Percentiles rank a stretch among this genome's conserved stretches.
phyloP scores from a whole-genome alignment of 2,329 filamentous ascomycete species.

The Orbilia brochopaga region DNA sequence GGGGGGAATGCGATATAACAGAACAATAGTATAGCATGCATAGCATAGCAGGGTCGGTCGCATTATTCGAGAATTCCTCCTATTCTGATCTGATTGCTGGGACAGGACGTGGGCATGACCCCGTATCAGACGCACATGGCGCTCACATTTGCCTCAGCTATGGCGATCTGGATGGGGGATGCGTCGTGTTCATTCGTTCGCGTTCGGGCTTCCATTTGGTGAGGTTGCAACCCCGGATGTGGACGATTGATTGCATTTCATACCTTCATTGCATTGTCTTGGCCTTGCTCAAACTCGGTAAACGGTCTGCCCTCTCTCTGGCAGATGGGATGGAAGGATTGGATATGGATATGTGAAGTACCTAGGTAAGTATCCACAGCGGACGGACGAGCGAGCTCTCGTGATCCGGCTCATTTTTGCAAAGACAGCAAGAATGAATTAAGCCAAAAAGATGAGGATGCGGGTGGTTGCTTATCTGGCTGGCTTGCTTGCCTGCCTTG shows the following conservation, averaged over 20 bases:
- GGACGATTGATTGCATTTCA: constrained; percentile 5
- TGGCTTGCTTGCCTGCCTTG: neutral
- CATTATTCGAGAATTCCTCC: too few relatives aligned
- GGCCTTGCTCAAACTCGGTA: neutral
- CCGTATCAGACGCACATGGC: neutral
- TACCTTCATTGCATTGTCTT: neutral
- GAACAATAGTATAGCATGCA: too few relatives aligned
- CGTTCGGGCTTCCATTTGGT: neutral
- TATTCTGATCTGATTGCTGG: too few relatives aligned
- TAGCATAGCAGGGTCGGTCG: too few relatives aligned
- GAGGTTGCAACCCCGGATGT: constrained; percentile 5
- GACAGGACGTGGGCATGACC: neutral
- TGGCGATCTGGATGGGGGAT: constrained; percentile 4
- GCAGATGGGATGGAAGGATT: too few relatives aligned
- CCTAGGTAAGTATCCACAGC: too few relatives aligned
- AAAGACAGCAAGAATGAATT: neutral
- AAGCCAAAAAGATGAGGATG: neutral
- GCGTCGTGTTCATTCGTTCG: neutral
- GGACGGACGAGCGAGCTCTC: neutral
- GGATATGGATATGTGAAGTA: neutral
- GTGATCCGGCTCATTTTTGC: neutral
- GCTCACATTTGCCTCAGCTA: constrained; percentile 50
- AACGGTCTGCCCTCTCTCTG: neutral
- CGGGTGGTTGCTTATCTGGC: neutral
- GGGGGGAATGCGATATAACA: too few relatives aligned